Evolutionary conservation across 495 filamentous ascomycete genomes (phyloP).

Genomic region (Cairneyella variabilis): DNA sequence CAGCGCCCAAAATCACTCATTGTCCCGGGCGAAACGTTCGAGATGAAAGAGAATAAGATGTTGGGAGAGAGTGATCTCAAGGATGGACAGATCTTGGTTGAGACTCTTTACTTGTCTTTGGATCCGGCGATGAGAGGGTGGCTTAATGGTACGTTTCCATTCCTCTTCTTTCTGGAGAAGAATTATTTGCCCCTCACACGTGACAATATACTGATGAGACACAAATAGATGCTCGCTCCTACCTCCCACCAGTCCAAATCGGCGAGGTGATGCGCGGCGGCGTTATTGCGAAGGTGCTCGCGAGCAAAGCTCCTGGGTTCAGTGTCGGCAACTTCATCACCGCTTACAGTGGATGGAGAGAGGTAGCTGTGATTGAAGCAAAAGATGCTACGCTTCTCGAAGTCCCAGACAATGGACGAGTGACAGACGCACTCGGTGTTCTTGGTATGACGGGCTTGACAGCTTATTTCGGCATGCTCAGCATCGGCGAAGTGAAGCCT

Average conservation of each 20-base stretch:
- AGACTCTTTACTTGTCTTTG: conserved; percentile 66
- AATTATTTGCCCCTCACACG: background rate
- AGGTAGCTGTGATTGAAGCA: conserved; percentile 50
- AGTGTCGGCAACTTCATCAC: conserved; percentile 49
- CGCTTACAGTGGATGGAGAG: conserved; percentile 55
- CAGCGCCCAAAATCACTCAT: conserved; percentile 43
- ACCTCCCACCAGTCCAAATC: conserved; percentile 61
- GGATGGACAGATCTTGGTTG: conserved; percentile 60
- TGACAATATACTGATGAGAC: conserved; percentile 1
- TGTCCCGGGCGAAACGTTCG: conserved; percentile 49
- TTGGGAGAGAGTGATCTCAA: conserved; percentile 43
- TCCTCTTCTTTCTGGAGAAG: background rate
- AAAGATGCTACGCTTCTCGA: conserved; percentile 34
- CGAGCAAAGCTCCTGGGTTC: conserved; percentile 40
- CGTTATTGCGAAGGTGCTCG: conserved; percentile 49
- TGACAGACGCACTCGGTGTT: conserved; percentile 58
- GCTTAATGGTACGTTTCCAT: conserved; percentile 45
- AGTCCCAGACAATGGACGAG: conserved; percentile 42
- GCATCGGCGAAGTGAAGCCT: conserved; percentile 51
- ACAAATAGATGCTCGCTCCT: conserved; percentile 55
- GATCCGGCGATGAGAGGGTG: conserved; percentile 81
- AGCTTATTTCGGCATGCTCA: conserved; percentile 63
- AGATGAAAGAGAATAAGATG: conserved; percentile 41
- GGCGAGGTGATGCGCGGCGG: conserved; percentile 66
- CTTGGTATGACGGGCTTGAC: conserved; percentile 58